These are phyloP conservation scores for Colletotrichum destructivum DNA, from an alignment of 2,329 filamentous ascomycete genomes.

Conservation along the genomic window DNA sequence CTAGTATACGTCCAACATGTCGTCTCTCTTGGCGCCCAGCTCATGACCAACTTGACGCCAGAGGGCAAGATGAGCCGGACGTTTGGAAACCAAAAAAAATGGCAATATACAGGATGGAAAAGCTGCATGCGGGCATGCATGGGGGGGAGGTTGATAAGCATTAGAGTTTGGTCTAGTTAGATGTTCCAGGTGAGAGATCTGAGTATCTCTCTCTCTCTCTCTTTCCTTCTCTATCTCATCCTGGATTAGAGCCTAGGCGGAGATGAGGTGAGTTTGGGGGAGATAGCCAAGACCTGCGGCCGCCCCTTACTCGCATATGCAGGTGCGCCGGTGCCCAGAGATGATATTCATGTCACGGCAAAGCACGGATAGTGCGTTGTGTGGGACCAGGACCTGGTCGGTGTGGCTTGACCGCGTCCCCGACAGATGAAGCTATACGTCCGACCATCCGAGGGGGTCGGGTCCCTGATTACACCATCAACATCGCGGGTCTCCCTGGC, in stretches of 20 bases:
- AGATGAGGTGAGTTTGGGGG: conserved; percentile 33
- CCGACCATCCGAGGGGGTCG: neutral
- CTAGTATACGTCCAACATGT: conserved; percentile 8
- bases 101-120: neutral
- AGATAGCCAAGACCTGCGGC: conserved; percentile 23
- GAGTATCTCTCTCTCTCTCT: neutral
- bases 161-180: conserved; percentile 13
- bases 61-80: conserved; percentile 12
- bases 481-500: conserved; percentile 5
- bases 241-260: conserved; percentile 11
- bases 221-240: neutral
- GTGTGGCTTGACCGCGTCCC: conserved; percentile 21
- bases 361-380: too few species aligned
- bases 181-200: too few species aligned
- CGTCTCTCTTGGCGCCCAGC: conserved; percentile 26
- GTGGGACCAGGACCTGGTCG: neutral
- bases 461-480: neutral
- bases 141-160: neutral
- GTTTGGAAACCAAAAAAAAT: conserved; percentile 16
- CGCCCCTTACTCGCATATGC: conserved; percentile 13
- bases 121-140: neutral
- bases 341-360: too few species aligned
- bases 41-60: neutral
- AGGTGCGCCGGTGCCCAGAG: conserved; percentile 11
- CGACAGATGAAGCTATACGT: conserved; percentile 19